Evolutionary conservation across 2,329 filamentous ascomycete genomes (phyloP).

Genomic region (Colletotrichum gloeosporioides): DNA sequence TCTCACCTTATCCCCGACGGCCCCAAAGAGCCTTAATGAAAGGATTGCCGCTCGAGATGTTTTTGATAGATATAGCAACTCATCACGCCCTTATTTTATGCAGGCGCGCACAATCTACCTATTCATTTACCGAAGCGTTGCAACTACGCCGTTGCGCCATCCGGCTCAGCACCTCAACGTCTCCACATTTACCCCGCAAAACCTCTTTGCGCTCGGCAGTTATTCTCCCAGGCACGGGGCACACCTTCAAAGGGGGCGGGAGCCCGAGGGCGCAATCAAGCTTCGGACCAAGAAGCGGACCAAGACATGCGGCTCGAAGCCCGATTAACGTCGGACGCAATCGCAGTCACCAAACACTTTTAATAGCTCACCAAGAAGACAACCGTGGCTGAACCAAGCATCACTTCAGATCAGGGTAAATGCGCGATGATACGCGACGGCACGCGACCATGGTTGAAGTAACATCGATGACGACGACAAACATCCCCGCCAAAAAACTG

Average conservation of each 20-base stretch:
- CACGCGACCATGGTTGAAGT: neutral
- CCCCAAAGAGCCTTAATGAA: too few species aligned
- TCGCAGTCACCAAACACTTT: neutral
- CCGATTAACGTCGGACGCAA: neutral
- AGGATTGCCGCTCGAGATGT: neutral
- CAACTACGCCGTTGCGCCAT: neutral
- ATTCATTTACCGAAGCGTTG: neutral
- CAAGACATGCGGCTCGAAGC: neutral
- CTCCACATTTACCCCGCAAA: neutral
- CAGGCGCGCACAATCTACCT: neutral
- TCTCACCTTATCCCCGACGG: too few species aligned
- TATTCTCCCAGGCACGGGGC: neutral
- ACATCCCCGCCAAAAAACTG: rapidly evolving
- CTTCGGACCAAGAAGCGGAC: neutral
- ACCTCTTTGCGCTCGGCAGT: neutral
- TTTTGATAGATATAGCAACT: rapidly evolving
- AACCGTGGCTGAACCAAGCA: neutral
- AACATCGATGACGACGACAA: neutral
- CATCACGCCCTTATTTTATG: neutral
- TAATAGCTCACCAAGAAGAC: neutral
- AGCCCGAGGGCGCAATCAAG: neutral
- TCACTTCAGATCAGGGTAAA: neutral
- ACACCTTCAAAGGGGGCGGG: neutral
- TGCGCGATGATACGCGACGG: neutral
- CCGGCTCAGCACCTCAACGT: rapidly evolving